A percentile compares a stretch with the other conserved stretches of the same genome.
These are phyloP conservation scores for Triglochin maritima DNA, from an alignment of 106 monocot genomes.

Conservation along the genomic window DNA sequence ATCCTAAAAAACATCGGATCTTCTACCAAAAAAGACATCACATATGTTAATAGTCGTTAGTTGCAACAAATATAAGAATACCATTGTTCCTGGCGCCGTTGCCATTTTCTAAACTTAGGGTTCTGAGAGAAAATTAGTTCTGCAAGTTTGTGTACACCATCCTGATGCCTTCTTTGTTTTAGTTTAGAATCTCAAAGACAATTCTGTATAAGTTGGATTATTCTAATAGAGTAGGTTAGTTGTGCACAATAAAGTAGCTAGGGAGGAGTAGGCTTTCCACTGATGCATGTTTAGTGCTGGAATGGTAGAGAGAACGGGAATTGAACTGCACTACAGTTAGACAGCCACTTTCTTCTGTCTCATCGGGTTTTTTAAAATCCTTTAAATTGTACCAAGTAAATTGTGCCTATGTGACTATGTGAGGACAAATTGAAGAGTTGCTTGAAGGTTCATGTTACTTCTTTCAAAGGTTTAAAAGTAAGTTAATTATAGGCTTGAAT, in stretches of 20 bases:
- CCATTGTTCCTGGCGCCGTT: not conserved
- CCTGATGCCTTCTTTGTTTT: not conserved
- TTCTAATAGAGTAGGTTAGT: not conserved
- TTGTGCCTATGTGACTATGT: not conserved
- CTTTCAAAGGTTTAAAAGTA: not conserved
- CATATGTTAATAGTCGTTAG: no score
- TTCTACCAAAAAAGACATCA: not conserved
- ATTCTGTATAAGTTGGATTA: not conserved
- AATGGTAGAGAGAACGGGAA: not conserved
- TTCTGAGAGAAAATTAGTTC: not conserved
- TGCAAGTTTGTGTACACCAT: not conserved
- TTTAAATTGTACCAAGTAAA: not conserved
- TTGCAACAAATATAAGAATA: not conserved
- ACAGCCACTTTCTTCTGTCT: not conserved
- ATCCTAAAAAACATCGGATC: not conserved
- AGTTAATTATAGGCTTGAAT: not conserved
- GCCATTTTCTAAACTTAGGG: not conserved
- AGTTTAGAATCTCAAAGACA: not conserved
- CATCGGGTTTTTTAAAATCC: not conserved
- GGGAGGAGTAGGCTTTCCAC: constrained; percentile 5
- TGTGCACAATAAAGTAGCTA: not conserved
- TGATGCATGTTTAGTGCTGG: not conserved
- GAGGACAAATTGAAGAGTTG: not conserved
- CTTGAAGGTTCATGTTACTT: not conserved
- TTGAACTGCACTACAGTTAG: not conserved